Percentiles rank a stretch among this genome's conserved stretches.
Conservation (phyloP, 169 alveolate genomes). For the Plasmodium coatneyi region DNA sequence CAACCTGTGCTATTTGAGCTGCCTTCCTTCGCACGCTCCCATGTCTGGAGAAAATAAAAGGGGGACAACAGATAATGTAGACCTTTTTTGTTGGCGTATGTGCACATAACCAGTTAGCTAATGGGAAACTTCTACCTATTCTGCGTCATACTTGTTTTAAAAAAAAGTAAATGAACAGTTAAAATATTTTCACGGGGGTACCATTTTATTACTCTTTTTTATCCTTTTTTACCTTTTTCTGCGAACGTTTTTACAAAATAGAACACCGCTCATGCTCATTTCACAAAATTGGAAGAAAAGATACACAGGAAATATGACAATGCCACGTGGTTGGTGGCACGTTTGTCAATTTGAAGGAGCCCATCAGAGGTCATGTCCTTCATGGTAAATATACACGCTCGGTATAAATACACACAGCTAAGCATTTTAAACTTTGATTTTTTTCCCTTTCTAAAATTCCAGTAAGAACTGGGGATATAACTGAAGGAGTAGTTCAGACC, state of each 20-base stretch:
- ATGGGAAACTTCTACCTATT: not conserved
- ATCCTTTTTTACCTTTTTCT: too few relatives aligned
- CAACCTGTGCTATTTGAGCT: not conserved
- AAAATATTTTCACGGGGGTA: not conserved
- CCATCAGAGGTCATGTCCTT: not conserved
- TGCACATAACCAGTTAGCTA: not conserved
- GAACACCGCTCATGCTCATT: not conserved
- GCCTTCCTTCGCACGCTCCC: not conserved
- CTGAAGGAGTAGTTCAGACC: not conserved
- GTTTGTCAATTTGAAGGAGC: not conserved
- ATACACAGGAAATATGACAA: not conserved
- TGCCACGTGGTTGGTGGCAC: not conserved
- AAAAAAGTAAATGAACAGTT: not conserved
- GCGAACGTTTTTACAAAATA: not conserved
- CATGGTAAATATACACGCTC: not conserved
- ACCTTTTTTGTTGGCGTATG: not conserved
- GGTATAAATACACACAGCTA: not conserved
- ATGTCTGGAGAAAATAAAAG: not conserved
- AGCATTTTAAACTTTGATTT: not conserved
- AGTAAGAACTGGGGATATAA: not conserved
- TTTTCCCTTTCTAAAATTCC: not conserved
- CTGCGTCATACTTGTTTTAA: not conserved
- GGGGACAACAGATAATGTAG: not conserved
- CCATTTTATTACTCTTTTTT: not conserved
- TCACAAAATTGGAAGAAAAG: not conserved